phyloP scores from a whole-genome alignment of 176 grass and related monocot genomes.

The Dendrocalamus sinicus region DNA sequence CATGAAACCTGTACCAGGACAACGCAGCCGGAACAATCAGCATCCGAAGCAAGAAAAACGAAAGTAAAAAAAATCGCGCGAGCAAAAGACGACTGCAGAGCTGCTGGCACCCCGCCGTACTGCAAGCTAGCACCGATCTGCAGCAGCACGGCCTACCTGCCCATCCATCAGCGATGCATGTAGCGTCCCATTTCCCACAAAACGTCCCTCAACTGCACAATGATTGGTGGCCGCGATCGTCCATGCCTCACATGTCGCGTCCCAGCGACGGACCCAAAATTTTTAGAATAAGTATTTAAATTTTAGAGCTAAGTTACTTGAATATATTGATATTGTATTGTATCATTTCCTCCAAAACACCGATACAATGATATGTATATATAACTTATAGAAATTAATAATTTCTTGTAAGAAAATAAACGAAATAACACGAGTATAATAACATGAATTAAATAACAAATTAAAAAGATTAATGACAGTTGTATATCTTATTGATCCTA shows the following conservation, averaged over 20 bases:
- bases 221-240: slow-evolving; percentile 47
- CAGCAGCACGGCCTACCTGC: not conserved
- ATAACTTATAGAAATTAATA: no score
- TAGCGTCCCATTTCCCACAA: slow-evolving; percentile 31
- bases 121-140: slow-evolving; percentile 19
- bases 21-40: slow-evolving; percentile 31
- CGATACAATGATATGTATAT: no score
- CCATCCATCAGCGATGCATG: not conserved
- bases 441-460: no score
- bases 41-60: slow-evolving; percentile 25
- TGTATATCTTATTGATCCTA: no score
- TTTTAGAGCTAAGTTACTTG: no score
- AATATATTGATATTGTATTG: no score
- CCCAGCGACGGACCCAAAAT: not conserved
- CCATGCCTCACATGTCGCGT: slow-evolving; percentile 44
- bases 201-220: slow-evolving; percentile 38
- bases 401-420: no score
- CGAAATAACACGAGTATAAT: no score
- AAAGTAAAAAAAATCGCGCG: not conserved
- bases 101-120: slow-evolving; percentile 28
- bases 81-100: slow-evolving; percentile 41
- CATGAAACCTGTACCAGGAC: slow-evolving; percentile 1
- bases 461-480: no score
- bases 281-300: no score
- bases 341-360: no score